A percentile compares a stretch with the other conserved stretches of the same genome.
phyloP scores from a whole-genome alignment of 2,329 filamentous ascomycete species.

The Blastomyces percursus region DNA sequence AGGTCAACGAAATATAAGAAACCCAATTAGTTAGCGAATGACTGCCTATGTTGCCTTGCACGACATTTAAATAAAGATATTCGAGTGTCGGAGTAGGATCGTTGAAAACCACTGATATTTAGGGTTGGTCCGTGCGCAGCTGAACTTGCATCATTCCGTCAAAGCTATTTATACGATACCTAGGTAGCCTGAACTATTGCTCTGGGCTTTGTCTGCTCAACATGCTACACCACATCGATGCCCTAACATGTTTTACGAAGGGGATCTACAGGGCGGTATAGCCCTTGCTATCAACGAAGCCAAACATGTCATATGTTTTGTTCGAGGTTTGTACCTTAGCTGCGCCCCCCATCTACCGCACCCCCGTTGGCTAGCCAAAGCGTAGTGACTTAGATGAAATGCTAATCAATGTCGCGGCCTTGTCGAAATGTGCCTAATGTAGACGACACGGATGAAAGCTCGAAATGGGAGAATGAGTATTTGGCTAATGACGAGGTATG shows the following conservation, averaged over 20 bases:
- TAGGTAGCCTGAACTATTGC: background rate
- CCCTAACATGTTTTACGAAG: slow-evolving; percentile 64
- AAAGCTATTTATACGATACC: too few species aligned
- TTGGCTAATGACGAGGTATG: slow-evolving; percentile 44
- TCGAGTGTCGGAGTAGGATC: background rate
- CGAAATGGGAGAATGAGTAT: slow-evolving; percentile 61
- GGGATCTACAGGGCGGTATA: slow-evolving; percentile 72
- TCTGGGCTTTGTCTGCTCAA: background rate
- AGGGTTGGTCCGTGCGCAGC: slow-evolving; percentile 8
- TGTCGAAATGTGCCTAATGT: slow-evolving; percentile 9
- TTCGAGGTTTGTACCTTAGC: slow-evolving; percentile 50
- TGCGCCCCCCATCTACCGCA: background rate
- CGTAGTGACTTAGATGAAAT: background rate
- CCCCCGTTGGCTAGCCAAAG: background rate
- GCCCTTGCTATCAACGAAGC: slow-evolving; percentile 59
- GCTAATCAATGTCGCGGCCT: background rate
- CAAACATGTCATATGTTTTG: slow-evolving; percentile 76
- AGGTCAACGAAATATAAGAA: background rate
- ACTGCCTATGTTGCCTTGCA: background rate
- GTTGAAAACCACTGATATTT: background rate
- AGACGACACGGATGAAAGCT: slow-evolving; percentile 62
- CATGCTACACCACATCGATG: slow-evolving; percentile 3
- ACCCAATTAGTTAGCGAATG: background rate
- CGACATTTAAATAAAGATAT: background rate
- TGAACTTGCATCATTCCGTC: background rate